phyloP scores from a whole-genome alignment of 1,284 basidiomycete species.

The Moesziomyces globuligerus region DNA sequence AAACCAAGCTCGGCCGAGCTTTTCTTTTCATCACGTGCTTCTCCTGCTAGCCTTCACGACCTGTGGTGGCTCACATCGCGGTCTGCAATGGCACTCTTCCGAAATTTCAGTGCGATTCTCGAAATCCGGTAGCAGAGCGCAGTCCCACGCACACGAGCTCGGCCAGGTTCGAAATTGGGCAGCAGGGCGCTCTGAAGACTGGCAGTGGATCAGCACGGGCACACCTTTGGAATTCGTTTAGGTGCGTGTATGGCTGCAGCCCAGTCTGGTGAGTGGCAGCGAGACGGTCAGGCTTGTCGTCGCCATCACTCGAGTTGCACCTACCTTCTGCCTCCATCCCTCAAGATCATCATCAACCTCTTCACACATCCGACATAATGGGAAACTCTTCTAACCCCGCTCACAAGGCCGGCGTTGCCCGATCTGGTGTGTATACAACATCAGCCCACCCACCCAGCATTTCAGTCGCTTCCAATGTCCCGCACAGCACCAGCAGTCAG shows the following conservation, averaged over 20 bases:
- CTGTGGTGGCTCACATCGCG: too few species aligned
- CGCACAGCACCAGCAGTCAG: constrained; percentile 14
- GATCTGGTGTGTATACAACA: constrained; percentile 55
- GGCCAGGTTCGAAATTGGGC: too few species aligned
- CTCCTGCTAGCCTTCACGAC: too few species aligned
- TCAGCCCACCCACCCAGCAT: constrained; percentile 1
- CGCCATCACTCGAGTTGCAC: constrained; percentile 25
- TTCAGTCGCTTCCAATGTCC: neutral
- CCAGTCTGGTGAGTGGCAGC: too few species aligned
- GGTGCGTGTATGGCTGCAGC: too few species aligned
- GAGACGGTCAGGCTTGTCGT: constrained; percentile 11
- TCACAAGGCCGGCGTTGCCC: constrained; percentile 64
- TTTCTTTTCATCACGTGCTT: too few species aligned
- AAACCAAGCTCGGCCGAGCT: constrained; percentile 4
- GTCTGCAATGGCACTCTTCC: too few species aligned
- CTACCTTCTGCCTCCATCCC: constrained; percentile 39
- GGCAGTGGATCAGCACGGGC: constrained; percentile 1
- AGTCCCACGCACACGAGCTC: too few species aligned
- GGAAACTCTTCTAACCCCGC: constrained; percentile 65
- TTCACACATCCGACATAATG: constrained; percentile 52
- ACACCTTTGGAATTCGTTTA: neutral
- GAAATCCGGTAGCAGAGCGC: too few species aligned
- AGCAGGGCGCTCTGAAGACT: too few species aligned
- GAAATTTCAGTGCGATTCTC: too few species aligned
- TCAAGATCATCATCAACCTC: constrained; percentile 48